Evolutionary conservation across 371 early-diverging fungal genomes (phyloP).

Genomic region (Zopfochytrium polystomum): DNA sequence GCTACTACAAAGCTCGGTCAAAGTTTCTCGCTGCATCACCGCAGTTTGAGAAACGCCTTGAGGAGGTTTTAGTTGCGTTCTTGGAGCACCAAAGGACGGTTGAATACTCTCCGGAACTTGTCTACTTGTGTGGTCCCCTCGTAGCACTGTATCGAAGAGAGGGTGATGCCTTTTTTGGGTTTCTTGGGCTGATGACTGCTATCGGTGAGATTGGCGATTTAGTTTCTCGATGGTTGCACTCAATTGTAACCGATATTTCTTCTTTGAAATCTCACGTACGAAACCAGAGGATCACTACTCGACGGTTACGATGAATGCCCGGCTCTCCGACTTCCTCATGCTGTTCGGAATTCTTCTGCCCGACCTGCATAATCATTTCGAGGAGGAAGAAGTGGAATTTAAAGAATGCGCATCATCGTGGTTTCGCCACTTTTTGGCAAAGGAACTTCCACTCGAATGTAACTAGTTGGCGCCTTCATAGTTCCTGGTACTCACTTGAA

Average conservation of each 20-base stretch:
- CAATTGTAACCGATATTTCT: not conserved
- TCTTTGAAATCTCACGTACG: conserved; percentile 12
- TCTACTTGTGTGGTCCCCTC: conserved; percentile 85
- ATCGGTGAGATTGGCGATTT: conserved; percentile 13
- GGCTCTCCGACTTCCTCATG: conserved; percentile 78
- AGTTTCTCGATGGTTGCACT: too few relatives aligned
- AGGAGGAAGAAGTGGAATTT: conserved; percentile 91
- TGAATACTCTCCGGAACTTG: conserved; percentile 74
- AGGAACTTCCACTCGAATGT: conserved; percentile 74
- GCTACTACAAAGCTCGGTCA: conserved; percentile 65
- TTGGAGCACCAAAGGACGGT: conserved; percentile 70
- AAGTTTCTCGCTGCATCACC: too few relatives aligned
- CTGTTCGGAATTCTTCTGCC: conserved; percentile 71
- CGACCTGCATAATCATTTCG: conserved; percentile 83
- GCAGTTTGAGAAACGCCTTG: too few relatives aligned
- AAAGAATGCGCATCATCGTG: conserved; percentile 90
- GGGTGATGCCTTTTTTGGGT: conserved; percentile 74
- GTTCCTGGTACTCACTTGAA: not conserved
- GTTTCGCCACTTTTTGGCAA: conserved; percentile 73
- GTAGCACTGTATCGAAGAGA: conserved; percentile 66
- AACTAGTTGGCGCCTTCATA: conserved; percentile 3
- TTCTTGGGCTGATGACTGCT: conserved; percentile 7
- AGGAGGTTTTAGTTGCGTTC: conserved; percentile 80
- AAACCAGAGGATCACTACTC: conserved; percentile 63
- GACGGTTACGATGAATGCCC: conserved; percentile 54